These are phyloP conservation scores for Musa balbisiana DNA, from an alignment of 202 grass and related monocot genomes.

Conservation along the genomic window DNA sequence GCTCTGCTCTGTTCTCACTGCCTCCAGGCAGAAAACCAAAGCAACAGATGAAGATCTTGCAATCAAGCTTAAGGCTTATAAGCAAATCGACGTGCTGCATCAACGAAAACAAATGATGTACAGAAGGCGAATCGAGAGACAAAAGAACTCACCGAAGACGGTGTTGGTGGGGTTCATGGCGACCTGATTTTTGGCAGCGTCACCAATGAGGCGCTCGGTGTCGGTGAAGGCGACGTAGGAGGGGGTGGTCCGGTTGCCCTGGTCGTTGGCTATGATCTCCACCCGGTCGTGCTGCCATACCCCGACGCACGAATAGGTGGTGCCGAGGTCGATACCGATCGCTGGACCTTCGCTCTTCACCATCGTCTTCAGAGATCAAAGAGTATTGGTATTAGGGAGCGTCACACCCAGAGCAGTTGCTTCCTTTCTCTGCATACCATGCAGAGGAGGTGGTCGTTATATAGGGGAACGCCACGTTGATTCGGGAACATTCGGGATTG, in stretches of 20 bases:
- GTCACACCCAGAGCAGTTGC: not conserved
- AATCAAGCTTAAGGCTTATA: too few species aligned
- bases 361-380: not conserved
- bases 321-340: constrained; percentile 85
- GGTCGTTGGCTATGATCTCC: constrained; percentile 96
- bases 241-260: constrained; percentile 89
- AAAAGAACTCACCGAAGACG: constrained; percentile 50
- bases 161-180: constrained; percentile 91
- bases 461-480: not conserved
- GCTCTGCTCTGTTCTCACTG: too few species aligned
- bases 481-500: not conserved
- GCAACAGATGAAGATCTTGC: not conserved
- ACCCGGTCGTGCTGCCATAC: constrained; percentile 92
- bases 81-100: too few species aligned
- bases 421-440: not conserved
- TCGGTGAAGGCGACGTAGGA: constrained; percentile 72
- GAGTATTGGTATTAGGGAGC: too few species aligned
- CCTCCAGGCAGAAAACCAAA: not conserved
- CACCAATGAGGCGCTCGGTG: constrained; percentile 64
- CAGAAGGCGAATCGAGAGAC: not conserved
- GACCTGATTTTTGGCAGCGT: constrained; percentile 85
- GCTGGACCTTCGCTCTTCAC: constrained; percentile 54
- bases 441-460: not conserved
- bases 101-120: not conserved
- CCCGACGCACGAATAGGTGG: constrained; percentile 73